phyloP scores from a whole-genome alignment of 805 yeast species.

The Kluyveromyces lactis region DNA sequence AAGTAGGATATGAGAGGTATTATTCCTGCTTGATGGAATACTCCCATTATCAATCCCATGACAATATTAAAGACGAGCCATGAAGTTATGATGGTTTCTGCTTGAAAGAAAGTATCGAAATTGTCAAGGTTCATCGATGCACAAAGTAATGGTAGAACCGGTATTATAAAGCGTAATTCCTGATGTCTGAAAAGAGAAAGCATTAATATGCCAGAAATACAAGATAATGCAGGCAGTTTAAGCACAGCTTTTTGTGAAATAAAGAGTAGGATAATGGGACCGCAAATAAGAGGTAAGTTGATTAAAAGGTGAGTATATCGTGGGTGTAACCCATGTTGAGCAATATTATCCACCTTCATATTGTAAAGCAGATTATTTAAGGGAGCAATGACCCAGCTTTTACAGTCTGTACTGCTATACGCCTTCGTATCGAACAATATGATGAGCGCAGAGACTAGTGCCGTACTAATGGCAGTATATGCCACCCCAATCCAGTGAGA shows the following conservation, averaged over 20 bases:
- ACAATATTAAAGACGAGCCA: slow-evolving; percentile 63
- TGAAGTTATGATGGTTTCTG: slow-evolving; percentile 15
- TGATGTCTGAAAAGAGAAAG: slow-evolving; percentile 84
- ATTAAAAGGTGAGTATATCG: slow-evolving; percentile 63
- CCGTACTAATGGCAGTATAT: slow-evolving; percentile 30
- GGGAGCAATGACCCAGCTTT: slow-evolving; percentile 53
- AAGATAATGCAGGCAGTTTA: slow-evolving; percentile 47
- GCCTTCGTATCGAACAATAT: slow-evolving; percentile 48
- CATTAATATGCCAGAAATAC: slow-evolving; percentile 50
- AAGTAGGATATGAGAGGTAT: slow-evolving; percentile 51
- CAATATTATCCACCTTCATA: slow-evolving; percentile 45
- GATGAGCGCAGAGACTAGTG: slow-evolving; percentile 29
- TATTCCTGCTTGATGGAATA: slow-evolving; percentile 86
- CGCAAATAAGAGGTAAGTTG: slow-evolving; percentile 74
- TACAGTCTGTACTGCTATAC: slow-evolving; percentile 20
- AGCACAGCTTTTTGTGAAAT: slow-evolving; percentile 23
- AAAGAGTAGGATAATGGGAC: slow-evolving; percentile 57
- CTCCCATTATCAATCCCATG: slow-evolving; percentile 63
- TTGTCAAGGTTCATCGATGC: slow-evolving; percentile 44
- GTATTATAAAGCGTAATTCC: slow-evolving; percentile 80
- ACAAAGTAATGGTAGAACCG: slow-evolving; percentile 63
- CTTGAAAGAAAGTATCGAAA: slow-evolving; percentile 11
- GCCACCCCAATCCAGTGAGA: slow-evolving; percentile 28
- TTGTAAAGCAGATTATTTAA: slow-evolving; percentile 72
- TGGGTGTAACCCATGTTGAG: slow-evolving; percentile 78